Evolutionary conservation across 2,329 filamentous ascomycete species (phyloP).

Genomic region (Fusarium sp.): DNA sequence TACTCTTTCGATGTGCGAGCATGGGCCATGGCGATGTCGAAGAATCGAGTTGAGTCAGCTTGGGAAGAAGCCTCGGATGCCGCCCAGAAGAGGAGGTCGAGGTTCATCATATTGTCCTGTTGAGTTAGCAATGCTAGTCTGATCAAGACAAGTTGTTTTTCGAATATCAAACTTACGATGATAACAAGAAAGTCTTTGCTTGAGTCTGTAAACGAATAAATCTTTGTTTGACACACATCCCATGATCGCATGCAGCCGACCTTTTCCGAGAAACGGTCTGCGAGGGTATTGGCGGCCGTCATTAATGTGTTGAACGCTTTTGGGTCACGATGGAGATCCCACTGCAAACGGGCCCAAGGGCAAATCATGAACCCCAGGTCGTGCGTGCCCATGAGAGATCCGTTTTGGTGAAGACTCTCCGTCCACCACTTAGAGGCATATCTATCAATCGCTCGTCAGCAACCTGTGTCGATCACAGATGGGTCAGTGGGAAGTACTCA

Average conservation of each 20-base stretch:
- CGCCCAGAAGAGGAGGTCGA: constrained; percentile 55
- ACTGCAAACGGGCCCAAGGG: constrained; percentile 50
- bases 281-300: constrained; percentile 49
- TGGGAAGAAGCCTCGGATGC: constrained; percentile 30
- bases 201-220: constrained; percentile 49
- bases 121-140: not conserved
- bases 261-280: constrained; percentile 47
- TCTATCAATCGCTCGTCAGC: not conserved
- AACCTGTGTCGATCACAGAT: accelerated
- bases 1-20: constrained; percentile 51
- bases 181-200: constrained; percentile 51
- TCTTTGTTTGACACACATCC: constrained; percentile 54
- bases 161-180: constrained; percentile 44
- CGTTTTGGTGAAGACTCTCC: constrained; percentile 46
- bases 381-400: constrained; percentile 48
- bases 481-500: not conserved
- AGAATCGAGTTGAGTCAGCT: constrained; percentile 24
- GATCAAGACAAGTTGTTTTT: accelerated
- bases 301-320: constrained; percentile 48
- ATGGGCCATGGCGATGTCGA: constrained; percentile 50
- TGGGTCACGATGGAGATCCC: constrained; percentile 51
- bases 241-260: constrained; percentile 53
- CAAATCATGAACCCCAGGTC: constrained; percentile 56
- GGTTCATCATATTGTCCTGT: constrained; percentile 53
- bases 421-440: constrained; percentile 15